Evolutionary conservation across 139 green algal genomes (phyloP).

Genomic region (Coelastrella sp.): DNA sequence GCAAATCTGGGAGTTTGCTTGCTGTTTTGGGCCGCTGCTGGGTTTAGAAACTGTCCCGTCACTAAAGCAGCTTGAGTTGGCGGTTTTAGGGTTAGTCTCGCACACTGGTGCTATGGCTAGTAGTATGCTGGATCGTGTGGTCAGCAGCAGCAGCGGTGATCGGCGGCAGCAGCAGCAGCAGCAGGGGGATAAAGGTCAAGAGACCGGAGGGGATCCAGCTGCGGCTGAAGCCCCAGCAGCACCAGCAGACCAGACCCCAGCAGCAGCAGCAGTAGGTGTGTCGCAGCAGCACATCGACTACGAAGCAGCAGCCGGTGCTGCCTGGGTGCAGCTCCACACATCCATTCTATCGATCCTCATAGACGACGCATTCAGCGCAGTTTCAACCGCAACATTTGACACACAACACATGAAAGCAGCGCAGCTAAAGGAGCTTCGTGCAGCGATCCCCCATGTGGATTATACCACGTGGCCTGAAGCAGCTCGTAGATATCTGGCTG

Average conservation of each 20-base stretch:
- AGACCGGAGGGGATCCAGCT: constrained; percentile 10
- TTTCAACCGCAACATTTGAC: constrained; percentile 23
- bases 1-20: constrained; percentile 66
- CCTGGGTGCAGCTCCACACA: constrained; percentile 54
- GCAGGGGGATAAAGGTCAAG: too few relatives aligned
- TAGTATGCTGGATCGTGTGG: constrained; percentile 19
- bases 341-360: constrained; percentile 65
- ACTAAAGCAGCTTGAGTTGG: constrained; percentile 26
- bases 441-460: constrained; percentile 16
- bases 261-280: background rate
- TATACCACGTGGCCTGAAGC: constrained; percentile 73
- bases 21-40: constrained; percentile 63
- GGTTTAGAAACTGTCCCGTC: constrained; percentile 46
- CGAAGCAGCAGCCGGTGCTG: constrained; percentile 5
- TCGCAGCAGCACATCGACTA: background rate
- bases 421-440: constrained; percentile 2
- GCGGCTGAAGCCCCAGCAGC: background rate
- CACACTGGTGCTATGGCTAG: constrained; percentile 31
- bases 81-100: constrained; percentile 17
- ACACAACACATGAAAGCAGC: constrained; percentile 19
- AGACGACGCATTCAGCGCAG: constrained; percentile 57
- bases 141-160: background rate
- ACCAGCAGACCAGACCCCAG: background rate
- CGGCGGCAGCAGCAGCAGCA: background rate
- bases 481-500: constrained; percentile 64